These are phyloP conservation scores for Umbelopsis isabellina DNA, from an alignment of 192 early-diverging fungal species.

Conservation along the genomic window DNA sequence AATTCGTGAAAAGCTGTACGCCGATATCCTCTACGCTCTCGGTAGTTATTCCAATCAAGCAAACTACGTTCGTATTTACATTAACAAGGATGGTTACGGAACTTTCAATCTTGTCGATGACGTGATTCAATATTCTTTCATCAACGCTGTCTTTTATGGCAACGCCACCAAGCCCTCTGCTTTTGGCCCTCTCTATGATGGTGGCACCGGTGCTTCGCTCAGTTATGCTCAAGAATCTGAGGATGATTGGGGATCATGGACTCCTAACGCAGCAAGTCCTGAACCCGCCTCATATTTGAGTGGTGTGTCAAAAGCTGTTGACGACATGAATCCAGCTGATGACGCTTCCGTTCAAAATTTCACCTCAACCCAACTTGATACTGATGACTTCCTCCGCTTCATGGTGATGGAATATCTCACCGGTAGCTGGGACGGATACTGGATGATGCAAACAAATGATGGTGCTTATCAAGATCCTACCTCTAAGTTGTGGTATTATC, in stretches of 20 bases:
- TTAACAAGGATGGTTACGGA: constrained; percentile 47
- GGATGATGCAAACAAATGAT: constrained; percentile 48
- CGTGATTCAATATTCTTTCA: constrained; percentile 45
- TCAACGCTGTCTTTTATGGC: constrained; percentile 44
- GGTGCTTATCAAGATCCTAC: constrained; percentile 48
- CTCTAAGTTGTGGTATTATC: constrained; percentile 45
- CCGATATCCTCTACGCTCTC: constrained; percentile 44
- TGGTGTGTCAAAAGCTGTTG: constrained; percentile 33
- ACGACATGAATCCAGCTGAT: constrained; percentile 27
- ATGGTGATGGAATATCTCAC: constrained; percentile 55
- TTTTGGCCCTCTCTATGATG: constrained; percentile 49
- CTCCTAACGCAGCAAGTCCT: constrained; percentile 36
- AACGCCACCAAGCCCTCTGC: constrained; percentile 28
- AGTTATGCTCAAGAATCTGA: constrained; percentile 30
- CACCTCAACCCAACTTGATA: constrained; percentile 32
- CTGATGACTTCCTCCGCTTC: constrained; percentile 46
- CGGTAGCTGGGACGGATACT: constrained; percentile 54
- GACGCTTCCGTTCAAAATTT: constrained; percentile 38
- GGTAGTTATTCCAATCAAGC: constrained; percentile 50
- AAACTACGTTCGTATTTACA: constrained; percentile 48
- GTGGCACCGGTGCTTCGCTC: constrained; percentile 49
- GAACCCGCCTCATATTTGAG: constrained; percentile 27
- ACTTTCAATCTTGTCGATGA: constrained; percentile 56
- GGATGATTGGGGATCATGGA: constrained; percentile 37
- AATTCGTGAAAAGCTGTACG: constrained; percentile 54